Evolutionary conservation across 2,329 filamentous ascomycete genomes (phyloP).

Genomic region (Elsinoe australis): DNA sequence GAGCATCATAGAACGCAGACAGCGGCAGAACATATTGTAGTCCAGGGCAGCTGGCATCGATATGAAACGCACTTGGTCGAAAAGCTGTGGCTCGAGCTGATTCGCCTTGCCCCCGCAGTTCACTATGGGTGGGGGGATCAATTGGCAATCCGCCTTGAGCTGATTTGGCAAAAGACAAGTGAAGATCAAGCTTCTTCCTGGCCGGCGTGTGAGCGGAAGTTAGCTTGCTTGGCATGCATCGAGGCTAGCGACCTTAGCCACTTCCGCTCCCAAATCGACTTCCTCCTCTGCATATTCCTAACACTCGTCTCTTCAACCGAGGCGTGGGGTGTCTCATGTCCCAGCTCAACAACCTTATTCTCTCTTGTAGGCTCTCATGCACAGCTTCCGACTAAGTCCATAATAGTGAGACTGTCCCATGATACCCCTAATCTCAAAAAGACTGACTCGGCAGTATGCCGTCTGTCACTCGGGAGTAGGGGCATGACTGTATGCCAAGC

Average conservation of each 20-base stretch:
- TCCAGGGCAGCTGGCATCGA: not conserved
- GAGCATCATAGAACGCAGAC: not conserved
- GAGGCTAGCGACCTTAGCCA: not conserved
- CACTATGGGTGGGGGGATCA: not conserved
- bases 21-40: not conserved
- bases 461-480: not conserved
- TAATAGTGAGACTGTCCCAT: too few relatives aligned
- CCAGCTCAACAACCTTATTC: too few relatives aligned
- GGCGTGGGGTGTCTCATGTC: constrained; percentile 2
- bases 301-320: constrained; percentile 7
- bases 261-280: not conserved
- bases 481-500: constrained; percentile 6
- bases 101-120: constrained; percentile 12
- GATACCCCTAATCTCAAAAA: too few relatives aligned
- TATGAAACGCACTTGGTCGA: too few relatives aligned
- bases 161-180: constrained; percentile 16
- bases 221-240: too few relatives aligned
- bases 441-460: not conserved
- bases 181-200: constrained; percentile 6
- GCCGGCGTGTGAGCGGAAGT: not conserved
- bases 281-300: not conserved
- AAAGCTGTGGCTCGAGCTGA: too few relatives aligned
- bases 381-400: too few relatives aligned
- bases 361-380: too few relatives aligned
- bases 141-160: constrained; percentile 15